Base-by-base conservation (phyloP, 148 eudicot species). In the Mesembryanthemum crystallinum region DNA sequence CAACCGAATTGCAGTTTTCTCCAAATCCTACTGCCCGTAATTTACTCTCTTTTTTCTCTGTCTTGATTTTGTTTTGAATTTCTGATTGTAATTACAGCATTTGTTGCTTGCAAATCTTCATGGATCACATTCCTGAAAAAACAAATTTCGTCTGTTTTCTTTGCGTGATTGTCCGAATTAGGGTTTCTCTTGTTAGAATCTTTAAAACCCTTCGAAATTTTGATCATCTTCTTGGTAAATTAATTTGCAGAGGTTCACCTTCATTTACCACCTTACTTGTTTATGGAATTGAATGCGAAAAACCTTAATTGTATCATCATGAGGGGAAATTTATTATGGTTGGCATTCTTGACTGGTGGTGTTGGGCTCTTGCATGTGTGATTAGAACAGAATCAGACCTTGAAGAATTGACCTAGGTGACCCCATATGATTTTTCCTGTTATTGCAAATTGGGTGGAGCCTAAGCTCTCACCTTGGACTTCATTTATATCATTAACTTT, bases 1-100 rank as follows among this genome's bases (percentile, higher is more conserved):
- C 81, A 90, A 95, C 74, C 87, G 87, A 59, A 89, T 95, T 59
- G 89, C 96, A 59, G 83, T 95, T 60, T 95, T 95, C 91, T 95
- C 98, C 82, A 95, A 95, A 89, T 89, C 97, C 14, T 92, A 95
- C 77, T 95, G 98, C 86, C 94, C 96, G 98, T 92, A 83, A 69
- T 59, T 76, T 61, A 62, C 77, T 62, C 42, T 71, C 73, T 73
- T 67, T 20, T 62, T 64, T 71, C 52, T 83, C 32, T 64, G 35
- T 60, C 51, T 77, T 11, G 32, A 1, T 43, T 27, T 29, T 20
- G 2, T 51, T n/a, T n/a, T n/a, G n/a, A n/a, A n/a, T n/a, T n/a
- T n/a, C n/a, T 52, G n/a, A 4, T 66, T 39, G 8, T 51, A 13
- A 17, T 77, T 45, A 35, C 32, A 59, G 10, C 18, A 1, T 9